phyloP scores from a whole-genome alignment of 495 filamentous ascomycete genomes.

The Penicillium bovifimosum region DNA sequence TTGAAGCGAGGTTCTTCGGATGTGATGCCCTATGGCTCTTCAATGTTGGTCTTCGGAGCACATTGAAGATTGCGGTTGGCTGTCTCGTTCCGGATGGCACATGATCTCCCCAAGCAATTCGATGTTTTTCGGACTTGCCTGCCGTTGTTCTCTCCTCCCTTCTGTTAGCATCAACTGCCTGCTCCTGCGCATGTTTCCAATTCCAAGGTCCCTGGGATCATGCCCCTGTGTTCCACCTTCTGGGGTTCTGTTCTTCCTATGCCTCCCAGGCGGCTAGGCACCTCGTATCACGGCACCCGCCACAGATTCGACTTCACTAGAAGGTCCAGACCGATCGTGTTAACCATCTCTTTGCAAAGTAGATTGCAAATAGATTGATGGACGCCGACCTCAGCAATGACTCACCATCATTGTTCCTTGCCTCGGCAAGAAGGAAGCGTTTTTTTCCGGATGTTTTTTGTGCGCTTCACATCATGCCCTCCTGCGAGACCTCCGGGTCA shows the following conservation, averaged over 20 bases:
- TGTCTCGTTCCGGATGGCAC: constrained; percentile 38
- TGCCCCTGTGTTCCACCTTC: constrained; percentile 37
- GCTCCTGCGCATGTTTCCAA: constrained; percentile 44
- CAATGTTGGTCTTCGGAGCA: constrained; percentile 15
- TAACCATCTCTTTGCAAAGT: constrained; percentile 60
- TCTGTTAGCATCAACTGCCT: constrained; percentile 17
- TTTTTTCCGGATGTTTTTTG: constrained; percentile 86
- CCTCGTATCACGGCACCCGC: constrained; percentile 51
- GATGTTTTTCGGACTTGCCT: constrained; percentile 21
- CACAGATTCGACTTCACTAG: constrained; percentile 41
- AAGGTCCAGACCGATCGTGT: constrained; percentile 64
- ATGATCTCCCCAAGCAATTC: constrained; percentile 18
- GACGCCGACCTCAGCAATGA: constrained; percentile 54
- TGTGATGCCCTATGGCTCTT: constrained; percentile 24
- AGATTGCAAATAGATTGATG: constrained; percentile 54
- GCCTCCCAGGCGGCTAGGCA: constrained; percentile 32
- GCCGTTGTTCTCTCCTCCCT: constrained; percentile 19
- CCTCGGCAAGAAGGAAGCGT: constrained; percentile 50
- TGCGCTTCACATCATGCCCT: constrained; percentile 58
- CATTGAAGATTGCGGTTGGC: constrained; percentile 30
- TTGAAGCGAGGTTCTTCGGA: constrained; percentile 44
- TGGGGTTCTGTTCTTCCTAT: constrained; percentile 11
- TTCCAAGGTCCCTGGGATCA: constrained; percentile 37
- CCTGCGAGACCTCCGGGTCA: constrained; percentile 28
- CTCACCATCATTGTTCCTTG: constrained; percentile 24